phyloP scores from a whole-genome alignment of 345 rosid genomes.

The Populus euphratica region DNA sequence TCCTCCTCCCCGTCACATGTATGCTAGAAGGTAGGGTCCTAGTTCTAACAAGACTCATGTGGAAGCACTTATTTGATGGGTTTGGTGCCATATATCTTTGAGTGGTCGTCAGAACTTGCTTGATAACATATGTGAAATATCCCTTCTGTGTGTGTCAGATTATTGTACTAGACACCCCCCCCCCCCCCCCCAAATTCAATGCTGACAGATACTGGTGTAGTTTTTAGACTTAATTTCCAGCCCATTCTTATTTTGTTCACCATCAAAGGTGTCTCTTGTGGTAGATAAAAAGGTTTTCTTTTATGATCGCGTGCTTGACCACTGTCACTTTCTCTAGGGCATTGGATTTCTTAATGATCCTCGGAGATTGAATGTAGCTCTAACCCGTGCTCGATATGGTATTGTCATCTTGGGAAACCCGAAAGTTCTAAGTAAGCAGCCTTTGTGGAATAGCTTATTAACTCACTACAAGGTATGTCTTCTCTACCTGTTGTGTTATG shows the following conservation, averaged over 20 bases:
- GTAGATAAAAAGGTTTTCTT: background rate
- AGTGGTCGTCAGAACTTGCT: background rate
- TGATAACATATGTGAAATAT: background rate
- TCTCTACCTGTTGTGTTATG: background rate
- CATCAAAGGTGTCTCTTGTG: background rate
- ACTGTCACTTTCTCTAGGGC: constrained; percentile 50
- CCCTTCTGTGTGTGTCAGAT: background rate
- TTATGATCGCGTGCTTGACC: constrained; percentile 3
- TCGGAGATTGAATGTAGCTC: constrained; percentile 95
- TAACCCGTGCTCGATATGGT: constrained; percentile 98
- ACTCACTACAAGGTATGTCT: constrained; percentile 87
- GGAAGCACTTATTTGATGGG: background rate
- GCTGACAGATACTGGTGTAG: background rate
- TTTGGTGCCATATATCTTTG: background rate
- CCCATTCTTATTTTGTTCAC: background rate
- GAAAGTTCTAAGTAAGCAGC: constrained; percentile 96
- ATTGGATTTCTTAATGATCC: constrained; percentile 99
- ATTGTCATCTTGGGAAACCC: constrained; percentile 98
- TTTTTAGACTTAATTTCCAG: background rate
- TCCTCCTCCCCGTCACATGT: background rate
- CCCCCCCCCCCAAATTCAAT: background rate
- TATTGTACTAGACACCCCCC: background rate
- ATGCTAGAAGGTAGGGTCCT: background rate
- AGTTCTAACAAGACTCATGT: background rate
- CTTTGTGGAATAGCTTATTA: constrained; percentile 92